Evolutionary conservation across 352 stramenopile genomes (phyloP), one percentile per base, ranked within the genome.

Genomic region (Pythium biforme): DNA sequence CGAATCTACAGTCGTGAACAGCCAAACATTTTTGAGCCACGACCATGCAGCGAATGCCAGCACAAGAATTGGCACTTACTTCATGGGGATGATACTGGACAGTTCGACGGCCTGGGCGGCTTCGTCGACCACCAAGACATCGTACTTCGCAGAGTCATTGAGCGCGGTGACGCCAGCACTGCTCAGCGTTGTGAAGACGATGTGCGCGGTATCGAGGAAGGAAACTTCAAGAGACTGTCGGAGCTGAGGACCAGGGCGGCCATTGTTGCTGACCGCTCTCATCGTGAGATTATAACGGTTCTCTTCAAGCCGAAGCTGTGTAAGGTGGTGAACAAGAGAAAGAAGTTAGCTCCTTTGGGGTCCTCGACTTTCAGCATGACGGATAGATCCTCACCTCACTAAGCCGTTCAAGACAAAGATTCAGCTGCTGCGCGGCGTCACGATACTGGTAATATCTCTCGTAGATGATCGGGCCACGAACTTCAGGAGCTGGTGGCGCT

Each of bases 111-210:
- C 87, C 70, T 96, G 87, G 5, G 87, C 87, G 27, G 85, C 85
- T 84, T 96, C 87, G 46, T 96, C 87, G 51, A 96, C 81, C 29
- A 96, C 87, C 22, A 96, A 61, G 4, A 94, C 84, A 39, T 96
- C 87, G 43, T 92, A 94, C 31, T 81, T 75, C 19, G 72, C 75
- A 43, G 80, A 90, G 14, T 82, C 83, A 68, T 96, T 84, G 19
- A 96, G 68, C 9, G 87, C 84, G 41, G 80, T 76, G 59, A 94
- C 82, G 49, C 90, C 92, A 10, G 87, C 89, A 53, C 86, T 96
- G 63, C 89, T 97, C 12, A 98, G 72, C 2, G 92, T 98, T 14
- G 89, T 97, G 47, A 98, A 98, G 3, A 97, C 86, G 43, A 98
- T 92, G 43, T 98, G 89, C 10, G 90, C 90, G 37, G 85, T 95